Evolutionary conservation across 1,284 basidiomycete genomes (phyloP).

Genomic region (Irpex lacteus): DNA sequence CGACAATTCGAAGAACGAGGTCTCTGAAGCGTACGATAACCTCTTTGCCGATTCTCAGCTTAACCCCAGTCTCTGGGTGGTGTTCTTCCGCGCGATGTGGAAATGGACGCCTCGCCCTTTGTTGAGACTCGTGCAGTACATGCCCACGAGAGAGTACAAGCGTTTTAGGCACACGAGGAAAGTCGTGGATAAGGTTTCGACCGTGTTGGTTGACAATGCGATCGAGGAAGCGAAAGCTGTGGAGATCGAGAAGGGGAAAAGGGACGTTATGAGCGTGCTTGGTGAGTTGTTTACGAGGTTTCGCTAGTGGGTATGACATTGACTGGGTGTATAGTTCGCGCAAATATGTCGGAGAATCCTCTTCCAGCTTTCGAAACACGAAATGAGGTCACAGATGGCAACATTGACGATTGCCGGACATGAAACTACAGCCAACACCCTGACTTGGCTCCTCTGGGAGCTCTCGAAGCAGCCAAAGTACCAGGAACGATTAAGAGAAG

Average conservation of each 20-base stretch:
- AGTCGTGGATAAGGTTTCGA: conserved; percentile 17
- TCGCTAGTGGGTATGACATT: background rate
- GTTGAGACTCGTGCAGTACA: conserved; percentile 23
- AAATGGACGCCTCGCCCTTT: conserved; percentile 22
- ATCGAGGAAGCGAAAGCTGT: conserved; percentile 6
- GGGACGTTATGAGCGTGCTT: conserved; percentile 30
- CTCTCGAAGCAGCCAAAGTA: conserved; percentile 23
- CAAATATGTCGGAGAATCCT: conserved; percentile 23
- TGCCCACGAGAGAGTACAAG: conserved; percentile 24
- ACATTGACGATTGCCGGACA: conserved; percentile 21
- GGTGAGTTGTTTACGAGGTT: background rate
- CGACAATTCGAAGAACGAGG: conserved; percentile 22
- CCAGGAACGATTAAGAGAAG: conserved; percentile 22
- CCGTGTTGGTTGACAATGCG: conserved; percentile 3
- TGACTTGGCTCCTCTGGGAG: conserved; percentile 28
- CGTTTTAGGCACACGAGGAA: conserved; percentile 23
- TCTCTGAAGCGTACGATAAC: conserved; percentile 25
- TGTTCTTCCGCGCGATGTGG: background rate
- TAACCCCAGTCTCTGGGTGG: background rate
- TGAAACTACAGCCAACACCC: conserved; percentile 24
- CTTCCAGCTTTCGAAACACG: conserved; percentile 19
- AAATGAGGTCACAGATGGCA: conserved; percentile 11
- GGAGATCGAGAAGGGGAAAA: conserved; percentile 14
- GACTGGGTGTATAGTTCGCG: conserved; percentile 16
- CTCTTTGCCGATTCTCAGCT: conserved; percentile 19